Evolutionary conservation across 2,329 filamentous ascomycete genomes (phyloP), one percentile per base, ranked within the genome.

Genomic region (Xylariaceae sp.): DNA sequence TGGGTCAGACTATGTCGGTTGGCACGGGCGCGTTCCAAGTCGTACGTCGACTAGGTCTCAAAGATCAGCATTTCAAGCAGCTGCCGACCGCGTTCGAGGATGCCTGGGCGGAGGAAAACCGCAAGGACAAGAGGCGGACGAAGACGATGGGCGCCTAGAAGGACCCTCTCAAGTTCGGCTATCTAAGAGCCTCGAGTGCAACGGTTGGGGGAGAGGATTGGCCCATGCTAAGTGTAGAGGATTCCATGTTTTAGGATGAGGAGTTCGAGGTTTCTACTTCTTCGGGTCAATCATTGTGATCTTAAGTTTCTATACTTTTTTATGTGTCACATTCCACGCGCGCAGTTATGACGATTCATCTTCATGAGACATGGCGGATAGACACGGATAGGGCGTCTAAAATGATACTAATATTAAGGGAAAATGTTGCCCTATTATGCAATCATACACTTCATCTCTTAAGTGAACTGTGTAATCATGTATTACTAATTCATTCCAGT

Each of bases 11-110:
- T 42, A 96, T 98, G 84, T 84, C 84, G 44, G 81, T 99, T 37
- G 95, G 95, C 5, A 99, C 95, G 0, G 95, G 95, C 3, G 89
- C 90, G 1, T 95, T 98, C 81, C 88, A 96, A 70, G 89, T 98
- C 20, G 89, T 97, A 2, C 80, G 93, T 43, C 82, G 85, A 56
- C 75, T 98, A 61, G 88, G 88, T 59, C 81, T 96, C 57, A 78
- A 78, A 41, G 80, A 85, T 6, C 72, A 80, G 70, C 67, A 89
- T 64, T 75, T 90, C 23, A 76, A 75, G 19, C 77, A 78, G 56
- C 84, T 83, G 70, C 81, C 81, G 58, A 89, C 88, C 1, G 67
- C 83, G 16, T 95, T 95, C 69, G 90, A 95, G 73, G 86, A 90
- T 69, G 79, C 79, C 0, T 89, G 86, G 85, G 73, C 66, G 43